Conservation (phyloP, 2,329 filamentous ascomycete genomes). For the Cercospora sp. region DNA sequence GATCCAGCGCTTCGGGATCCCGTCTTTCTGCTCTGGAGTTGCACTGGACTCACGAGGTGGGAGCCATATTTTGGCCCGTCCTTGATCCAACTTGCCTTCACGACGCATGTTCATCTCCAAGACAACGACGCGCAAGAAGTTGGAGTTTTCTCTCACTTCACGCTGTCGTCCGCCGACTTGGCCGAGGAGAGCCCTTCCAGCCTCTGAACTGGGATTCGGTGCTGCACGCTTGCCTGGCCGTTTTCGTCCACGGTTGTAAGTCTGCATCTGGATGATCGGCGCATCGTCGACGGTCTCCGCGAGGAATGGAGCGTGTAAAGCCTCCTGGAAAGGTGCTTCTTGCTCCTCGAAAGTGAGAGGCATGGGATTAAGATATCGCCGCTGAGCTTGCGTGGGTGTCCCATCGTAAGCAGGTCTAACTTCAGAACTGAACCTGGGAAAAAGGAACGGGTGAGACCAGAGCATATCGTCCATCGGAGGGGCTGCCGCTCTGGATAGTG, state of each 20-base stretch:
- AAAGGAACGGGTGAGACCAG: slow-evolving; percentile 59
- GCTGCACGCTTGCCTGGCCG: slow-evolving; percentile 39
- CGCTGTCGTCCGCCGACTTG: slow-evolving; percentile 52
- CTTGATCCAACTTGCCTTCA: slow-evolving; percentile 61
- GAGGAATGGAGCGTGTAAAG: slow-evolving; percentile 40
- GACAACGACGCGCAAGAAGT: slow-evolving; percentile 65
- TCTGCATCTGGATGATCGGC: slow-evolving; percentile 64
- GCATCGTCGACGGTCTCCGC: slow-evolving; percentile 42
- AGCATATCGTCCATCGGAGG: slow-evolving; percentile 55
- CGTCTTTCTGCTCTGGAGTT: slow-evolving; percentile 21
- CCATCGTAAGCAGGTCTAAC: slow-evolving; percentile 58
- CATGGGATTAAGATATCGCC: slow-evolving; percentile 62
- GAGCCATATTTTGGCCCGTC: slow-evolving; percentile 61
- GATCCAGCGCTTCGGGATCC: slow-evolving; percentile 35
- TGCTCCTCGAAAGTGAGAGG: slow-evolving; percentile 43
- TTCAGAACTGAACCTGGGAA: slow-evolving; percentile 61
- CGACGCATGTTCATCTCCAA: slow-evolving; percentile 69
- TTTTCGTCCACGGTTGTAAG: slow-evolving; percentile 48
- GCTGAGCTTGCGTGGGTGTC: slow-evolving; percentile 57
- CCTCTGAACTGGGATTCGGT: slow-evolving; percentile 47
- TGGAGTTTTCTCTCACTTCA: slow-evolving; percentile 64
- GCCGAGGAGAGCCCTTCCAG: slow-evolving; percentile 44
- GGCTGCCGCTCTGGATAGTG: slow-evolving; percentile 20
- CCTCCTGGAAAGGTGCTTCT: slow-evolving; percentile 41
- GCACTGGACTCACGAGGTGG: slow-evolving; percentile 53